A percentile compares a stretch with the other conserved stretches of the same genome.
Evolutionary conservation across 768 basidiomycete species (phyloP).

Genomic region (Termitomyces sp.): DNA sequence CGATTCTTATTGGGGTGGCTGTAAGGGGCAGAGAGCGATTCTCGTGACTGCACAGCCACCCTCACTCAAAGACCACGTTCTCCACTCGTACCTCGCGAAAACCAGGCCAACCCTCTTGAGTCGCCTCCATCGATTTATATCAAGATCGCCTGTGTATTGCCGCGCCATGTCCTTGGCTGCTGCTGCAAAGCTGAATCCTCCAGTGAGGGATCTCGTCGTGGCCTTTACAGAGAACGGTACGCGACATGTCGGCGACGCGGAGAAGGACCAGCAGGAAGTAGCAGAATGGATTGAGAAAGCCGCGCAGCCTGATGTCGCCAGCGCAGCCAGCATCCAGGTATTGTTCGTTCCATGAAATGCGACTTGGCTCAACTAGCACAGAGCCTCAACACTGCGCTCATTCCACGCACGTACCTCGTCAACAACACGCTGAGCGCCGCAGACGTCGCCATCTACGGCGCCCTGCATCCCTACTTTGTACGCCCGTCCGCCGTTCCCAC

Average conservation of each 20-base stretch:
- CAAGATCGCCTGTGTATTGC: constrained; percentile 19
- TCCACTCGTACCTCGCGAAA: no score
- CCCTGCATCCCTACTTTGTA: constrained; percentile 81
- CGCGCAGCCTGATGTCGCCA: constrained; percentile 40
- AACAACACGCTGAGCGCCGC: constrained; percentile 83
- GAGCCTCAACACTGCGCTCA: constrained; percentile 68
- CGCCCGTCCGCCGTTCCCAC: constrained; percentile 21
- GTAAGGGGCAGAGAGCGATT: no score
- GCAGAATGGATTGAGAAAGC: constrained; percentile 67
- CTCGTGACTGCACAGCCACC: no score
- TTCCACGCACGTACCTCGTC: constrained; percentile 80
- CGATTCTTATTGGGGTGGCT: no score
- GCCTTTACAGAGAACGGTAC: constrained; percentile 38
- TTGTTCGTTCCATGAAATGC: no score
- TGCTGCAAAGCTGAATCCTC: constrained; percentile 38
- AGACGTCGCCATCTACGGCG: constrained; percentile 86
- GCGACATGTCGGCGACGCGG: constrained; percentile 44
- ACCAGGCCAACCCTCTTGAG: no score
- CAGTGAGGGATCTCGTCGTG: constrained; percentile 54
- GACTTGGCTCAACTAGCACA: no score
- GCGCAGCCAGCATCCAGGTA: constrained; percentile 48
- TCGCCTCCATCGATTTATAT: constrained; percentile 36
- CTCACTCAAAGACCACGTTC: no score
- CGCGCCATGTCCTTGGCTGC: constrained; percentile 47
- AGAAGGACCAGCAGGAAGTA: constrained; percentile 61